Base-by-base conservation (phyloP, 208 protist genomes). In the Crithidia sp. region DNA sequence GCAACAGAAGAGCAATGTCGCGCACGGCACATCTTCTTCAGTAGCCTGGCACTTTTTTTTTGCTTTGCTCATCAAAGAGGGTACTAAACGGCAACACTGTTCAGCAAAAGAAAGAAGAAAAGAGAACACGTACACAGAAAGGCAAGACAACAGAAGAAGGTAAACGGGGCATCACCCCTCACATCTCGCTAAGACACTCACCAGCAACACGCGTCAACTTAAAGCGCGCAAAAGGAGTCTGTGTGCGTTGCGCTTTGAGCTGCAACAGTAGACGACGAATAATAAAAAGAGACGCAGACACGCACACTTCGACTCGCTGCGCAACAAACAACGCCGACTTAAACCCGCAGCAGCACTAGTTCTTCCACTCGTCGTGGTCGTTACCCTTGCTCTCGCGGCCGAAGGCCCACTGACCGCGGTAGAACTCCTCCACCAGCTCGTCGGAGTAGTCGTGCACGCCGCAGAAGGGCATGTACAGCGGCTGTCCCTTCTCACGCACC, bases 341-440 rank as follows among this genome's bases (percentile, higher is more conserved):
- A 28, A 28, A 28, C 1, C 1, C 28, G 28, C 39, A 6, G 2
- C 5, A 9, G 45, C 12, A 39, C 77, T 88, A 97, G 67, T 87
- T 89, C 77, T 82, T 84, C 92, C 92, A 97, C 74, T 97, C 92
- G 59, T 97, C 90, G 76, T 94, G 90, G 61, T 97, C 92, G 70
- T 94, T 93, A 67, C 92, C 90, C 75, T 95, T 97, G 83, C 83
- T 95, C 19, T 83, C 74, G 40, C 87, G 86, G 8, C 89, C 85
- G 70, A 95, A 95, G 43, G 90, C 90, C 89, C 89, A 94, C 75
- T 94, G 87, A n/a, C 90, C 90, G 61, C 92, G 86, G 83, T 95
- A 95, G 79, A 87, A 97, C 81, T 97, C 92, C 72, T 97, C 90
- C 17, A 97, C 90, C 10, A 97, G 75, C 79, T 97, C 92, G 76